These are phyloP conservation scores for Globisporangium emineosum DNA, from an alignment of 352 stramenopile species.

Conservation along the genomic window DNA sequence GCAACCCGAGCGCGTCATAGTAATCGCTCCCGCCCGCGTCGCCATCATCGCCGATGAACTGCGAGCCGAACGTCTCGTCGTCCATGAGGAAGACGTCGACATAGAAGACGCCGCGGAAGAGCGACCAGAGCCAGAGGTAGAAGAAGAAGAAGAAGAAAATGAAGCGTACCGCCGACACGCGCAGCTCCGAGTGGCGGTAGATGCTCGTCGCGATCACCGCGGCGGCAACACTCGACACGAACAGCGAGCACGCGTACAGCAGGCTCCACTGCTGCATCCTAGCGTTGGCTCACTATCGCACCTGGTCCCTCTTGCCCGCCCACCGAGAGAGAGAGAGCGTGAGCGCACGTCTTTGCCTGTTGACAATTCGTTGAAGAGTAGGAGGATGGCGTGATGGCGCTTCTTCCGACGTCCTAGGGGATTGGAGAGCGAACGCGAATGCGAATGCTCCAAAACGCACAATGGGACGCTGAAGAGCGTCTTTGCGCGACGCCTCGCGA, in stretches of 20 bases:
- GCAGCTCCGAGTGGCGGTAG: slow-evolving; percentile 35
- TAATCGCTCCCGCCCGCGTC: slow-evolving; percentile 19
- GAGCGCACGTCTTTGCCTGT: no score
- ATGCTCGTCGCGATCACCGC: slow-evolving; percentile 32
- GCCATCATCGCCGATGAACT: slow-evolving; percentile 10
- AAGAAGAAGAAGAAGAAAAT: slow-evolving; percentile 60
- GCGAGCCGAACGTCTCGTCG: slow-evolving; percentile 3
- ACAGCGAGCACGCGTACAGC: slow-evolving; percentile 38
- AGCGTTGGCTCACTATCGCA: neutral
- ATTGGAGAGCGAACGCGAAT: no score
- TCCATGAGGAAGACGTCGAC: slow-evolving; percentile 32
- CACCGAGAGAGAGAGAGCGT: no score
- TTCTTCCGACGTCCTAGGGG: no score
- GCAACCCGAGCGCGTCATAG: slow-evolving; percentile 37
- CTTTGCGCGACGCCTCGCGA: no score
- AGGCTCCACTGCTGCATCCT: slow-evolving; percentile 41
- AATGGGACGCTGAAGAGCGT: no score
- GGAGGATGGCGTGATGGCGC: no score
- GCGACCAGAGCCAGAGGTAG: slow-evolving; percentile 57
- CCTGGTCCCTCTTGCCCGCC: no score
- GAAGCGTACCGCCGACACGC: slow-evolving; percentile 41
- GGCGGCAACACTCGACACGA: slow-evolving; percentile 36
- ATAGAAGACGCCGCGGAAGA: slow-evolving; percentile 50
- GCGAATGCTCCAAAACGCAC: no score
- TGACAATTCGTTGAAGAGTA: no score